Evolutionary conservation across 1,139 yeast species (phyloP), one percentile per base, ranked within the genome.

Genomic region (Geotrichum bryndzae): DNA sequence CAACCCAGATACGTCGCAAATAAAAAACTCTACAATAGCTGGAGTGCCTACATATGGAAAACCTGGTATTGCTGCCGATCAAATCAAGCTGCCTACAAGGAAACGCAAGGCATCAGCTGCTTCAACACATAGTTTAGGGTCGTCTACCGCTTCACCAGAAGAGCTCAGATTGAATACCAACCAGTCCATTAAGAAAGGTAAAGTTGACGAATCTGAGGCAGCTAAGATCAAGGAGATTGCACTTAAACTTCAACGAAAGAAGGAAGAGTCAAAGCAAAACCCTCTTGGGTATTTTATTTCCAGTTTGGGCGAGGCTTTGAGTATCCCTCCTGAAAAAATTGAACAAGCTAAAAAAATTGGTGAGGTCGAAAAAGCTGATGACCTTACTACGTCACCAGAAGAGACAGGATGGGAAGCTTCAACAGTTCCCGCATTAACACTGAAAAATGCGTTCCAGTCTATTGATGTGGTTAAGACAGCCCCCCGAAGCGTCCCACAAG

Each of bases 301-400:
- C 2, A 64, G 71, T 51, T 63, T 72, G 35, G 73, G 72, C 18
- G 73, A 71, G 54, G 73, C 68, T 2, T 58, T 72, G 57, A 70
- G 68, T 56, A 66, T 71, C 67, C 72, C 23, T n/a, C 35, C 53
- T 10, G 66, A 65, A 10, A 67, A 67, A 60, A 67, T 54, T 27
- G 27, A 52, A n/a, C n/a, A 27, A 22, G 51, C 52, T 15, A 45
- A 50, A 10, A 22, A 23, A 23, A 15, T 3, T 45, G 11, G 56
- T 41, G 3, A 25, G 8, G 2, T 23, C 27, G 51, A 54, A 18
- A 53, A 61, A 27, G 54, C 46, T 10, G 41, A 58, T 22, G 65
- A 65, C 1, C 56, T 62, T 4, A 62, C 66, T 7, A 67, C 71
- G 11, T 66, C 70, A 3, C 70, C 71, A 73, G 31, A 3, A 51